Conservation (phyloP, 257 asterid genomes). For the Solanum rostratum region DNA sequence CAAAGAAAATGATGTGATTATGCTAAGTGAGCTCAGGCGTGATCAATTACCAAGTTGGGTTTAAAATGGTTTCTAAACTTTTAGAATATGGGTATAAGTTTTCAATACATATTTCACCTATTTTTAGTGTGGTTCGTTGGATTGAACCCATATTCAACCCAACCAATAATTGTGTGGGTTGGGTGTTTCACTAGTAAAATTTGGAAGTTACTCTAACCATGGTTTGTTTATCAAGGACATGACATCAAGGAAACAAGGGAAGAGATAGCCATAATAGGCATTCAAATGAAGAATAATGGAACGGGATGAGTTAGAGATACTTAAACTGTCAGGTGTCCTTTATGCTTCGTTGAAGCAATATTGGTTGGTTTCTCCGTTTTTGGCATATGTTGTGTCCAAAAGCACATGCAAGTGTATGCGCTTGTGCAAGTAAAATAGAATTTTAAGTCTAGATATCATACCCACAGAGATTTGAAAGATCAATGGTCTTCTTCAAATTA, state of each 20-base stretch:
- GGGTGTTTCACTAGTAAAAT: not conserved
- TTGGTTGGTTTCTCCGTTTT: not conserved
- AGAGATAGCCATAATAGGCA: not conserved
- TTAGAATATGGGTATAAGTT: not conserved
- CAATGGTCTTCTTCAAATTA: too few species aligned
- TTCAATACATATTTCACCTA: not conserved
- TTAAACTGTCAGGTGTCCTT: not conserved
- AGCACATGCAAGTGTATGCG: too few species aligned
- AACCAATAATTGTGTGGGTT: not conserved
- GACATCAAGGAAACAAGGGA: not conserved
- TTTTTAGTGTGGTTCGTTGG: not conserved
- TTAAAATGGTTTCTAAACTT: not conserved
- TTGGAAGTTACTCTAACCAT: not conserved
- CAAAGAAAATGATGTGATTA: not conserved
- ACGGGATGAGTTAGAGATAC: not conserved
- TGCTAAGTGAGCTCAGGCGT: not conserved
- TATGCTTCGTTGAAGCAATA: not conserved
- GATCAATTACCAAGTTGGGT: not conserved
- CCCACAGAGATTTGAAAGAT: not conserved
- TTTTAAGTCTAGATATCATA: too few species aligned
- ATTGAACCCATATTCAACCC: not conserved
- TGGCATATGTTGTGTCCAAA: too few species aligned
- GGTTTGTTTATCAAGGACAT: not conserved
- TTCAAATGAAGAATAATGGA: too few species aligned
- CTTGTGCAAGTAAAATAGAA: too few species aligned